Evolutionary conservation across 2,329 filamentous ascomycete genomes (phyloP).

Genomic region (Piedraia hortae): DNA sequence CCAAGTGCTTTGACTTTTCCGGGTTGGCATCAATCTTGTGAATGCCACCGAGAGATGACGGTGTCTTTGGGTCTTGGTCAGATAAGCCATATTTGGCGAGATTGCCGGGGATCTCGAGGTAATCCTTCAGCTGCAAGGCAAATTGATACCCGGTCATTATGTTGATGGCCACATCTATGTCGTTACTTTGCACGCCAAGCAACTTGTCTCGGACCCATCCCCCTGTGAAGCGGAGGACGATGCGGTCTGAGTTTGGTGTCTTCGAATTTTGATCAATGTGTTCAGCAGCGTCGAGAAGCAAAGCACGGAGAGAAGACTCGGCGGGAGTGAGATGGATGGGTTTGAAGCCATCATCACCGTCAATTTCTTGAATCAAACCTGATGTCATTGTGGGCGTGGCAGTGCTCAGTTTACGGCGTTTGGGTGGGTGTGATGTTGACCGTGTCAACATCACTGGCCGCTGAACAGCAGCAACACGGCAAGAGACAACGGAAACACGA

Average conservation of each 20-base stretch:
- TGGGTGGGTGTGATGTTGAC: too few relatives aligned
- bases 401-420: slow-evolving; percentile 8
- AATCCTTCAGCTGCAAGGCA: slow-evolving; percentile 38
- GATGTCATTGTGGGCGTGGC: slow-evolving; percentile 8
- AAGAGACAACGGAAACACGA: too few relatives aligned
- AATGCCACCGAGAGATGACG: slow-evolving; percentile 40
- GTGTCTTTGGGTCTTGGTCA: slow-evolving; percentile 15
- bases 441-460: too few relatives aligned
- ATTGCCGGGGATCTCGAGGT: slow-evolving; percentile 33
- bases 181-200: slow-evolving; percentile 41
- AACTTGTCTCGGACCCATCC: slow-evolving; percentile 76
- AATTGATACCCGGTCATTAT: slow-evolving; percentile 59
- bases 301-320: slow-evolving; percentile 43
- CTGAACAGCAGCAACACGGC: too few relatives aligned
- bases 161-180: slow-evolving; percentile 70
- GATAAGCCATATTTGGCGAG: slow-evolving; percentile 30
- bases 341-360: slow-evolving; percentile 5
- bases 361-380: slow-evolving; percentile 10
- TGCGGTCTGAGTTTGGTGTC: slow-evolving; percentile 5
- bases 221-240: slow-evolving; percentile 48
- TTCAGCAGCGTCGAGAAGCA: slow-evolving; percentile 57
- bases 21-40: slow-evolving; percentile 82
- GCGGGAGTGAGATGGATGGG: slow-evolving; percentile 33
- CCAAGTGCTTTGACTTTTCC: slow-evolving; percentile 87
- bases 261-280: slow-evolving; percentile 28